Evolutionary conservation across 2,329 filamentous ascomycete genomes (phyloP).

Genomic region (Berkeleyomyces rouxiae): DNA sequence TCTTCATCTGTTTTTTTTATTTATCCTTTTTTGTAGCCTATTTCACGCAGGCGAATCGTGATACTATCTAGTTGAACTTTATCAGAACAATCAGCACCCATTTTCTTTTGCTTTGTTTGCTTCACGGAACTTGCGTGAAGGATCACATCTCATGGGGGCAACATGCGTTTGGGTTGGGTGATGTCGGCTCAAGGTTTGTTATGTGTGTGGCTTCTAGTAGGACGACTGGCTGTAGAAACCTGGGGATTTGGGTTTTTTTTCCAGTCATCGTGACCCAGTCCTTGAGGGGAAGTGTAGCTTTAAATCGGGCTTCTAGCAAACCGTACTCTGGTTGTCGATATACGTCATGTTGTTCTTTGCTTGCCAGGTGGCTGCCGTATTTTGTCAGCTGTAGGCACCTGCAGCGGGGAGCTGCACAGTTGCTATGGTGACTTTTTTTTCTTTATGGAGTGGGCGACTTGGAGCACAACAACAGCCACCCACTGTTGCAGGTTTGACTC

Average conservation of each 20-base stretch:
- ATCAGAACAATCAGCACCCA: background rate
- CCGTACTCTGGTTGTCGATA: background rate
- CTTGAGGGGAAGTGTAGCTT: too few species aligned
- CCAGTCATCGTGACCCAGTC: too few species aligned
- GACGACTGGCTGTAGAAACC: too few species aligned
- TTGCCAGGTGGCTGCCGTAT: background rate
- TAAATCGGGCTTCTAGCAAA: too few species aligned
- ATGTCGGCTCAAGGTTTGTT: too few species aligned
- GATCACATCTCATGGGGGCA: too few species aligned
- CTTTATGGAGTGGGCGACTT: background rate
- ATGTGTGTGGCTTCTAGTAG: too few species aligned
- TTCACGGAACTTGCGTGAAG: too few species aligned
- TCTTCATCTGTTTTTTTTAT: background rate
- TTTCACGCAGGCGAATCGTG: background rate
- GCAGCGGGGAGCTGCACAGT: background rate
- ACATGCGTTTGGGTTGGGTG: too few species aligned
- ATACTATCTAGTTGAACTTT: background rate
- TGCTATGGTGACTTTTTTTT: constrained; percentile 1
- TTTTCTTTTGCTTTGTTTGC: too few species aligned
- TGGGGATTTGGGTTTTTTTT: too few species aligned
- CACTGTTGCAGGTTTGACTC: background rate
- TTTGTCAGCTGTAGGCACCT: background rate
- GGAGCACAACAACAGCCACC: constrained; percentile 5
- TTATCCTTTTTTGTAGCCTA: background rate
- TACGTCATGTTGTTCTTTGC: background rate